Evolutionary conservation across 129 eudicot species (phyloP), one percentile per base, ranked within the genome.

Genomic region (Heracleum sosnowskyi): DNA sequence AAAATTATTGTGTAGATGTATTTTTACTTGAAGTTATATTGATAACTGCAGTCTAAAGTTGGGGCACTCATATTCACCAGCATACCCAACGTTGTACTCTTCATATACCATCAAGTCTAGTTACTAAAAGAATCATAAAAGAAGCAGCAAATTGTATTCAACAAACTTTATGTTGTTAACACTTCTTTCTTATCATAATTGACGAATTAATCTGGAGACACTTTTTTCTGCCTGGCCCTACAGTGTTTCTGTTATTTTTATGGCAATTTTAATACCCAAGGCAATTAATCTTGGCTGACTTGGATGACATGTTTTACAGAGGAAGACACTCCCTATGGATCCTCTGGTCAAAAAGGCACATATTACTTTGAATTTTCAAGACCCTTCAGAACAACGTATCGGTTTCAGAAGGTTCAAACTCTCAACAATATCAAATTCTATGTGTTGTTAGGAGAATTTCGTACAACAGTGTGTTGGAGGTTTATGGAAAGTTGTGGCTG

Each of bases 311-410:
- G 93, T 71, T 89, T 74, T 82, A 68, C 85, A 40, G 84, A 81
- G 79, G 93, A 82, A 68, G 90, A 89, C 69, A 85, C 87, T 83
- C 90, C 93, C 31, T 89, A 84, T 81, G 73, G 83, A 74, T 78
- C 86, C 31, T 45, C 86, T 40, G 90, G 90, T 39, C 64, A 81
- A 80, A 89, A 89, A 77, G 93, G 93, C 75, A 86, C 93, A 47
- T 89, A 84, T 78, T 89, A 71, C 83, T 89, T 89, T 75, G 93
- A 89, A 75, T 86, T 89, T 75, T 80, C 90, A 39, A 82, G 93
- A 73, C 86, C 93, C 42, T 35, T 89, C 73, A 80, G 93, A 77
- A 89, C 93, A 36, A 89, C 81, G 90, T 90, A 89, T 82, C 87
- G 75, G 34, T 86, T 86, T 81, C 93, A 86, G 77, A 90, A 89